phyloP scores from a whole-genome alignment of 2,329 filamentous ascomycete genomes.

The Ophiostoma novo-ulmi region DNA sequence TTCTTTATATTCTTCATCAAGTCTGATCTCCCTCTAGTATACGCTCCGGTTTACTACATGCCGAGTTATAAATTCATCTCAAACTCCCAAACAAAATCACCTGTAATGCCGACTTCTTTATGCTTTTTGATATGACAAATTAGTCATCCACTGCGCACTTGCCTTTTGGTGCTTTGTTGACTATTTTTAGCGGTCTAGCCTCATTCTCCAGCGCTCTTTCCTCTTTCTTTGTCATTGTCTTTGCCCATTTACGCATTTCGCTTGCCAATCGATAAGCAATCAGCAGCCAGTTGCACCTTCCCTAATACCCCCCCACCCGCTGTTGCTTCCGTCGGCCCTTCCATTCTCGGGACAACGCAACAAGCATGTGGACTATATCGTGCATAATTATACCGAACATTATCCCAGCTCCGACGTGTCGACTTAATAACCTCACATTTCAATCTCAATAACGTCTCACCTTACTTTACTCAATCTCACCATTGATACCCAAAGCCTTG shows the following conservation, averaged over 20 bases:
- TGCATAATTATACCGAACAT: constrained; percentile 16
- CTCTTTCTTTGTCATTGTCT: not conserved
- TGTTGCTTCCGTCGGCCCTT: constrained; percentile 14
- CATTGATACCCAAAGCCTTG: not conserved
- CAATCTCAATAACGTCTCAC: not conserved
- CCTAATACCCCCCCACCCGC: not conserved
- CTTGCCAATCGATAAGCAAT: constrained; percentile 20
- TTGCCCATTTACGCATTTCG: not conserved
- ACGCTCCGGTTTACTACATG: too few species aligned
- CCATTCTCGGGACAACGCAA: constrained; percentile 20
- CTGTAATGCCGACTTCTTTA: not conserved
- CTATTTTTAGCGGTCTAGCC: not conserved
- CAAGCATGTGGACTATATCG: constrained; percentile 14
- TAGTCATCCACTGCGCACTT: not conserved
- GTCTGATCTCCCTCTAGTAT: too few species aligned
- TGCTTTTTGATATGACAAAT: not conserved
- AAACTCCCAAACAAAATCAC: not conserved
- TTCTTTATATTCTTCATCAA: too few species aligned
- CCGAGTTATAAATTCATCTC: not conserved
- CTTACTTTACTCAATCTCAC: not conserved
- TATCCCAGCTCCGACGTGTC: constrained; percentile 10
- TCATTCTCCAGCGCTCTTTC: not conserved
- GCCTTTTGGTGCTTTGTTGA: not conserved
- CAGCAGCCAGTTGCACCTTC: constrained; percentile 14
- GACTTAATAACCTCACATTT: not conserved